phyloP scores from a whole-genome alignment of 2,329 filamentous ascomycete species.

The Apiospora arundinis region DNA sequence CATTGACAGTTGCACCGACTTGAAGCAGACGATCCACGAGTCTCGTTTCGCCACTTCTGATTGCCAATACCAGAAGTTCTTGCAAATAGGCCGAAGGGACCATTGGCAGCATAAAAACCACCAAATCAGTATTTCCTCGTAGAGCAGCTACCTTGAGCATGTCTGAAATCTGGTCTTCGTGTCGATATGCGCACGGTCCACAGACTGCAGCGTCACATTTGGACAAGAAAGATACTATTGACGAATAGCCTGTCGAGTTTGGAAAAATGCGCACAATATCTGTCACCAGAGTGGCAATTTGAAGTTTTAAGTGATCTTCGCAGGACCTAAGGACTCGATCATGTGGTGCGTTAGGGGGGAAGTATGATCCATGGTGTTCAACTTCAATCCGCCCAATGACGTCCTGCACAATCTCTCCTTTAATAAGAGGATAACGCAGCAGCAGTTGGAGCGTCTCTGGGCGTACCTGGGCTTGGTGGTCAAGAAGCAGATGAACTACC shows the following conservation, averaged over 20 bases:
- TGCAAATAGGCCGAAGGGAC: not conserved
- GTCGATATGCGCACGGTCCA: not conserved
- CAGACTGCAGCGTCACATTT: not conserved
- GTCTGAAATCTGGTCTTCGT: not conserved
- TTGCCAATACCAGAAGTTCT: not conserved
- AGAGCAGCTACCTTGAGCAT: not conserved
- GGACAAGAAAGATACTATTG: not conserved
- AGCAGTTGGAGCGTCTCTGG: not conserved
- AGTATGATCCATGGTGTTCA: not conserved
- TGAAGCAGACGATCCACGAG: not conserved
- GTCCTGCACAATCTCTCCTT: not conserved
- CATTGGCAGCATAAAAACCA: not conserved
- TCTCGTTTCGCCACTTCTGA: not conserved
- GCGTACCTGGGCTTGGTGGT: not conserved
- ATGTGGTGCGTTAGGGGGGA: not conserved
- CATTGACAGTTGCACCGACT: not conserved
- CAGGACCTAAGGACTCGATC: not conserved
- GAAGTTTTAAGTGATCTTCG: not conserved
- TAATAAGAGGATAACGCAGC: not conserved
- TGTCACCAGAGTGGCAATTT: not conserved
- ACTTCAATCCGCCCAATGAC: not conserved
- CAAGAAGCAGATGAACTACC: not conserved
- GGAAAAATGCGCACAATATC: not conserved
- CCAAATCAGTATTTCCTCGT: not conserved
- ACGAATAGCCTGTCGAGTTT: not conserved